phyloP scores from a whole-genome alignment of 2,329 filamentous ascomycete genomes.

The Paraphoma sp. region DNA sequence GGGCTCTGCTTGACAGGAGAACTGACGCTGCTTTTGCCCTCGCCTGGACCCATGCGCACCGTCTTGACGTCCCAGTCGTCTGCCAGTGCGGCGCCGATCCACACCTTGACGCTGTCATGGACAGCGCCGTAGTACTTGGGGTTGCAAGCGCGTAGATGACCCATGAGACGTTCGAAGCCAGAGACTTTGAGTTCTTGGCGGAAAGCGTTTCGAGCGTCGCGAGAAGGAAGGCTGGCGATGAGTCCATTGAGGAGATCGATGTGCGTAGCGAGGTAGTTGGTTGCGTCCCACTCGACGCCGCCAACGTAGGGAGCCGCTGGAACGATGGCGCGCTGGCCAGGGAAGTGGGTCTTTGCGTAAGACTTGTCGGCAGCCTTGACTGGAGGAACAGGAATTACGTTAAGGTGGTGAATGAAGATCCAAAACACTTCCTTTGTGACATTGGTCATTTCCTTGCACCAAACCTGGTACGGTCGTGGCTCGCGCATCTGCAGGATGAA shows the following conservation, averaged over 20 bases:
- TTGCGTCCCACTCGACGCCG: conserved; percentile 98
- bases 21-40: conserved; percentile 41
- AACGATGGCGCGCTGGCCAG: conserved; percentile 84
- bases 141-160: conserved; percentile 87
- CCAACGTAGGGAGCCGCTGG: conserved; percentile 95
- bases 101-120: conserved; percentile 86
- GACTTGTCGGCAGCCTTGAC: conserved; percentile 24
- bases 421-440: conserved; percentile 99
- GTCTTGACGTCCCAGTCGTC: conserved; percentile 87
- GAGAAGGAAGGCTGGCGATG: conserved; percentile 77
- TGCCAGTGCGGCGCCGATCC: conserved; percentile 85
- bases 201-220: conserved; percentile 74
- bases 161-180: conserved; percentile 89
- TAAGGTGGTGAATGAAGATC: conserved; percentile 96
- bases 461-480: conserved; percentile 86
- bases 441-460: conserved; percentile 89
- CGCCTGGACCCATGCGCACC: conserved; percentile 73
- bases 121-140: conserved; percentile 96
- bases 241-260: conserved; percentile 92
- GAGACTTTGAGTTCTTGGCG: conserved; percentile 80
- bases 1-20: conserved; percentile 48
- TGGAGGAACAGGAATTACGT: conserved; percentile 74
- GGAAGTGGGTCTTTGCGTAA: conserved; percentile 75
- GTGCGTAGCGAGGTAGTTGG: conserved; percentile 92
- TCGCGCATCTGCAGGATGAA: conserved; percentile 92